These are phyloP conservation scores for Geotrichum fermentans DNA, from an alignment of 1,139 yeast genomes.

Conservation along the genomic window DNA sequence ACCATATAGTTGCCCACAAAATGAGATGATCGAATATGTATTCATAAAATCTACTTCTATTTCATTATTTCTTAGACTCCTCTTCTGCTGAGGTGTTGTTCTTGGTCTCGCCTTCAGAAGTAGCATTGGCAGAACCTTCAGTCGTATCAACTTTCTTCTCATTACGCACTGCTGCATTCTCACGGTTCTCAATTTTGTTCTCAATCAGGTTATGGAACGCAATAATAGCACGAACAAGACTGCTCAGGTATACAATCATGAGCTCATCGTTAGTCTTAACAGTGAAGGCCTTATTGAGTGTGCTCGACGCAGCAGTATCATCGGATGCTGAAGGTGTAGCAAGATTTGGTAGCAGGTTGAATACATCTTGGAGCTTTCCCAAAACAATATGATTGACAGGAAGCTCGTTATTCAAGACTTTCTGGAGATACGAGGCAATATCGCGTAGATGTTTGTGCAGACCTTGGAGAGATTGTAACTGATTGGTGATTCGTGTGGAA, in stretches of 20 bases:
- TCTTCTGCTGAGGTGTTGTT: conserved; percentile 5
- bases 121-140: conserved; percentile 4
- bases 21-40: too few relatives aligned
- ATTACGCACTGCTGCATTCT: conserved; percentile 17
- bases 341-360: conserved; percentile 85
- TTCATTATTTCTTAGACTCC: conserved; percentile 7
- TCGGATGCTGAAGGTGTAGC: conserved; percentile 38
- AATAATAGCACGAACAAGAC: conserved; percentile 87
- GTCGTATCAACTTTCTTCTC: conserved; percentile 20
- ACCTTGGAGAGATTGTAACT: conserved; percentile 82
- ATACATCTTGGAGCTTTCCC: conserved; percentile 91
- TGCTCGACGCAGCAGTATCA: conserved; percentile 27
- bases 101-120: conserved; percentile 8
- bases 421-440: conserved; percentile 72
- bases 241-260: conserved; percentile 86
- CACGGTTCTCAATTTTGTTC: conserved; percentile 74
- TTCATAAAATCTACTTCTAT: conserved; percentile 3
- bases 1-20: too few relatives aligned
- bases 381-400: conserved; percentile 88
- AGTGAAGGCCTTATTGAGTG: conserved; percentile 72
- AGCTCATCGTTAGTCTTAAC: conserved; percentile 92
- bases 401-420: conserved; percentile 63
- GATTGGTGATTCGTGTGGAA: conserved; percentile 81
- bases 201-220: conserved; percentile 97
- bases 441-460: conserved; percentile 75